These are phyloP conservation scores for Sinapis alba DNA, from an alignment of 441 rosid genomes.

Conservation along the genomic window DNA sequence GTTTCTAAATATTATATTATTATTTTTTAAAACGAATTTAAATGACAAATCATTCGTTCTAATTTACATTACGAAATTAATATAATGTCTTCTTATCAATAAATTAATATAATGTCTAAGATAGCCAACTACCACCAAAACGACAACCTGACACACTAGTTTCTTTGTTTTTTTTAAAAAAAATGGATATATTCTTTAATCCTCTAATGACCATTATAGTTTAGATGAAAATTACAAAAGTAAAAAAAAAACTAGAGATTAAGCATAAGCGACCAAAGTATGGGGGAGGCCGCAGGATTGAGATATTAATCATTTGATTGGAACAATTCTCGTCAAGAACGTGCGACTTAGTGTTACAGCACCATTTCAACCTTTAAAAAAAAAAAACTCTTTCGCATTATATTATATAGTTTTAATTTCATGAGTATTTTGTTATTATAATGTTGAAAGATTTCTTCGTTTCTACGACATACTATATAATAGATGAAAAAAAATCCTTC, in stretches of 20 bases:
- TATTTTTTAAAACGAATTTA: slow-evolving; percentile 12
- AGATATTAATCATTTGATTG: slow-evolving; percentile 34
- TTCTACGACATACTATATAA: slow-evolving; percentile 14
- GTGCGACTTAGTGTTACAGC: slow-evolving; percentile 43
- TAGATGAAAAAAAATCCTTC: not conserved
- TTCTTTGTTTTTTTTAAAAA: not conserved
- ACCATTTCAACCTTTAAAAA: slow-evolving; percentile 28
- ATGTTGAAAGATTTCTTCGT: slow-evolving; percentile 16
- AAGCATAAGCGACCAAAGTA: slow-evolving; percentile 23
- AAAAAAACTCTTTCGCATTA: not conserved
- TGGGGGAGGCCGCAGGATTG: slow-evolving; percentile 31
- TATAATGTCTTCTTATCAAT: not conserved
- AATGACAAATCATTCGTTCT: slow-evolving; percentile 15
- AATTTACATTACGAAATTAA: not conserved
- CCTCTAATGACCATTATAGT: not conserved
- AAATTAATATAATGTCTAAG: not conserved
- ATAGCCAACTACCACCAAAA: not conserved
- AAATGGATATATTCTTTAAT: not conserved
- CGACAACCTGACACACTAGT: slow-evolving; percentile 10
- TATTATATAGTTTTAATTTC: slow-evolving; percentile 2
- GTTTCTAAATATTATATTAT: not conserved
- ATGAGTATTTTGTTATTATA: not conserved
- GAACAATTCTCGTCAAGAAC: slow-evolving; percentile 41
- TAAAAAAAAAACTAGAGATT: not conserved
- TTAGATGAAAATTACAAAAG: not conserved